A percentile compares a stretch with the other conserved stretches of the same genome.
Evolutionary conservation across 1,284 basidiomycete species (phyloP).

Genomic region (Pisolithus thermaeus): DNA sequence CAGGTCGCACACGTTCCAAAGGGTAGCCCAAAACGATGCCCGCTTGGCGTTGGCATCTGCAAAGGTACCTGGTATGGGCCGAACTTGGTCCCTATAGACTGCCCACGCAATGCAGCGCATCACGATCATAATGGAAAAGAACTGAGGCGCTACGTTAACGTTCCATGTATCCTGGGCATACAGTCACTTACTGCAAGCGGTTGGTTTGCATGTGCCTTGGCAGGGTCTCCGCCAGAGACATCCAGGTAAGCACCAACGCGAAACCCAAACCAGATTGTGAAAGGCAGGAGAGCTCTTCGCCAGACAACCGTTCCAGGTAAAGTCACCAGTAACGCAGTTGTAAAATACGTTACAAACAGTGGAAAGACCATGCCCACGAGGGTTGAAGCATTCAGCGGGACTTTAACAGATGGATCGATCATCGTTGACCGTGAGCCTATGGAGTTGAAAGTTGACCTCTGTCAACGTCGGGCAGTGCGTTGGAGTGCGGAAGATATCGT

Average conservation of each 20-base stretch:
- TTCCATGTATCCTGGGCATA: not conserved
- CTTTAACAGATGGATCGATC: slow-evolving; percentile 1
- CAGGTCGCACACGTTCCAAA: slow-evolving; percentile 9
- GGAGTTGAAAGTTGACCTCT: no score
- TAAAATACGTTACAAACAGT: not conserved
- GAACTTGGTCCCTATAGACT: slow-evolving; percentile 1
- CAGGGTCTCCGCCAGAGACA: slow-evolving; percentile 8
- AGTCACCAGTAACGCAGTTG: not conserved
- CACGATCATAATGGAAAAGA: slow-evolving; percentile 5
- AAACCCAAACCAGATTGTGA: slow-evolving; percentile 4
- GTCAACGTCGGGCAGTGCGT: no score
- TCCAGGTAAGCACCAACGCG: slow-evolving; percentile 4
- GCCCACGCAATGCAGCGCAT: slow-evolving; percentile 10
- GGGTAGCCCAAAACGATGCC: not conserved
- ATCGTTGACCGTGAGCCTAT: not conserved
- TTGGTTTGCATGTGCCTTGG: slow-evolving; percentile 6
- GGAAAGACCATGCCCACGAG: not conserved
- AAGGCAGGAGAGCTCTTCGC: slow-evolving; percentile 7
- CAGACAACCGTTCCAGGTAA: not conserved
- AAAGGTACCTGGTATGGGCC: not conserved
- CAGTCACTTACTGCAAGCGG: slow-evolving; percentile 4
- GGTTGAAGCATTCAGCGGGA: slow-evolving; percentile 5
- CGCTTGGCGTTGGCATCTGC: not conserved
- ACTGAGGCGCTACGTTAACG: not conserved
- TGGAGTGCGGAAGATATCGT: no score